Base-by-base conservation (phyloP, 495 filamentous ascomycete genomes). In the Penicillium steckii region DNA sequence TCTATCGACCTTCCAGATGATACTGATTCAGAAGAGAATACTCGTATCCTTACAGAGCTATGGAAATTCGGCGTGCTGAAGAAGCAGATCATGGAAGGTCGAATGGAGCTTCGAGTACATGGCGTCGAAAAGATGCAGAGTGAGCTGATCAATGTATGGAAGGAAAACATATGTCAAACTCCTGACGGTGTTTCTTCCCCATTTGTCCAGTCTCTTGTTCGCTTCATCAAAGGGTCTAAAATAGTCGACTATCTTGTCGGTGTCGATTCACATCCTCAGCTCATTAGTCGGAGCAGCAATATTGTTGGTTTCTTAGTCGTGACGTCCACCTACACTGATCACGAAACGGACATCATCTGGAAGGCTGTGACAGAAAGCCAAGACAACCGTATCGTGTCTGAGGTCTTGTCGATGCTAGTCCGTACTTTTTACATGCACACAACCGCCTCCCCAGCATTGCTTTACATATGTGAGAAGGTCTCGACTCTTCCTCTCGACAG, bases 231-330 rank as follows among this genome's bases (percentile, higher is more conserved):
- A 22, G 57, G 75, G 3, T 83, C 83, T 38, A 82, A 80, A 51
- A 76, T 95, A 21, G 78, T 95, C 37, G 84, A 90, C 41, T 95
- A 97, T 66, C 80, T 98, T 23, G 84, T 97, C 48, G 89, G 94
- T 2, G 84, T 92, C 37, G 91, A 90, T 48, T 96, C 94, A 15
- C 94, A 97, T 61, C 89, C 89, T 5, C 90, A 96, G 59, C 81
- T 98, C 50, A 95, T 95, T 40, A 77, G 73, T 35, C 82, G 89
- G 53, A 88, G 88, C 61, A 78, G 78, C 51, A 96, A 97, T 49
- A 88, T 97, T 47, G 75, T 96, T 33, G 88, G 87, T 0, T 97
- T 96, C 53, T 77, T 97, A 42, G 79, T 90, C n/a, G 88, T 94
- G 32, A 95, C 90, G 0, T 68, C 74, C 26, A 85, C 80, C 3